These are phyloP conservation scores for Mrakiaceae sp. DNA, from an alignment of 1,284 basidiomycete genomes.

Conservation along the genomic window DNA sequence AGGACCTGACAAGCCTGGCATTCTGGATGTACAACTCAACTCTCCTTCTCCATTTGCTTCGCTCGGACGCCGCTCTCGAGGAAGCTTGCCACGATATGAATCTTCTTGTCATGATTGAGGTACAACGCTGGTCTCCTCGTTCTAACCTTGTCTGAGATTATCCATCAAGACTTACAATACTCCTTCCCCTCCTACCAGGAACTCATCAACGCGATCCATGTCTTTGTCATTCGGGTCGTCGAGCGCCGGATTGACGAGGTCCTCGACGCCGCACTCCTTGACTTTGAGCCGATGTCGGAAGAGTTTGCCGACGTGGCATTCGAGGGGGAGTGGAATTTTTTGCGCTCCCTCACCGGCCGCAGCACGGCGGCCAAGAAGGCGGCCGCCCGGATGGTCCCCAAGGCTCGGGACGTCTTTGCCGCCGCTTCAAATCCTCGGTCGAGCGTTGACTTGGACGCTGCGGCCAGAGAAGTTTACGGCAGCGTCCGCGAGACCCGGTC, in stretches of 20 bases:
- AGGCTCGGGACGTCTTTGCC: conserved; percentile 30
- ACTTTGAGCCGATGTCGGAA: conserved; percentile 65
- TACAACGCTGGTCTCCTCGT: neutral
- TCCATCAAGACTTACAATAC: conserved; percentile 12
- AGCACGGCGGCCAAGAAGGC: conserved; percentile 47
- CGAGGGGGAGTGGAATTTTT: conserved; percentile 90
- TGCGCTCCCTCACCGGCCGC: conserved; percentile 30
- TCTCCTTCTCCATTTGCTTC: conserved; percentile 77
- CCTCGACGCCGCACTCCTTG: conserved; percentile 71
- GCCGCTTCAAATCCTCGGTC: conserved; percentile 14
- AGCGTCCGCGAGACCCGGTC: neutral
- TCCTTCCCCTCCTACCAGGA: conserved; percentile 46
- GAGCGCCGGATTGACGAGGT: conserved; percentile 80
- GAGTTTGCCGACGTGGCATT: conserved; percentile 78
- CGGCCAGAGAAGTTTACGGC: neutral
- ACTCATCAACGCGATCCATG: conserved; percentile 88
- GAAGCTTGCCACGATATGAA: conserved; percentile 67
- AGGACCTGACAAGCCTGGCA: conserved; percentile 72
- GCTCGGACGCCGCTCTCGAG: conserved; percentile 64
- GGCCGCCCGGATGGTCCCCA: conserved; percentile 29
- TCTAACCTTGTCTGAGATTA: conserved; percentile 16
- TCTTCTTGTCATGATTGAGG: conserved; percentile 38
- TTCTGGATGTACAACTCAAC: conserved; percentile 95
- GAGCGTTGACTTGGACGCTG: neutral
- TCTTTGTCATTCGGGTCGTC: conserved; percentile 87